These are phyloP conservation scores for Stachybotrys echinatus DNA, from an alignment of 2,329 filamentous ascomycete genomes.

Conservation along the genomic window DNA sequence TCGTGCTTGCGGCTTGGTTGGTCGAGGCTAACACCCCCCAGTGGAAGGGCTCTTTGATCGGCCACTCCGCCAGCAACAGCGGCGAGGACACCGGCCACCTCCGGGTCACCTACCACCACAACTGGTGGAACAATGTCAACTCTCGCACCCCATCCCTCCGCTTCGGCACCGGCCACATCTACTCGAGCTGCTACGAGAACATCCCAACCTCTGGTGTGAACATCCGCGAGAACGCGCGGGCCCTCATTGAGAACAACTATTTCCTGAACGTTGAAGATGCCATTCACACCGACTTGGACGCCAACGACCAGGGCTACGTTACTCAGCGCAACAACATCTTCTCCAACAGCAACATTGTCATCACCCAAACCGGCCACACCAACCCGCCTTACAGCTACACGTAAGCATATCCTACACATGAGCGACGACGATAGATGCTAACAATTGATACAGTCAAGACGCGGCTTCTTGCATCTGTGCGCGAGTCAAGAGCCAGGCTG, in stretches of 20 bases:
- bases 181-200: constrained; percentile 35
- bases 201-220: constrained; percentile 44
- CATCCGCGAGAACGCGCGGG: constrained; percentile 44
- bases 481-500: not conserved
- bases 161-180: constrained; percentile 54
- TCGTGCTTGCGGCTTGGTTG: too few relatives aligned
- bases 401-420: constrained; percentile 8
- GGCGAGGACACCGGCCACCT: constrained; percentile 52
- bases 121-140: constrained; percentile 55
- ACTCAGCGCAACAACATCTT: constrained; percentile 39
- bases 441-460: not conserved
- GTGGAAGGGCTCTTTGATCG: constrained; percentile 51
- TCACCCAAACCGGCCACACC: constrained; percentile 24
- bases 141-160: constrained; percentile 52
- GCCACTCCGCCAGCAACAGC: constrained; percentile 53
- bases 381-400: constrained; percentile 27
- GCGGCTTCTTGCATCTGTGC: not conserved
- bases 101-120: constrained; percentile 54
- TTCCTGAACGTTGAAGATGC: constrained; percentile 38
- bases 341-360: constrained; percentile 24
- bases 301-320: constrained; percentile 35
- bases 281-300: constrained; percentile 35
- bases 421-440: not conserved
- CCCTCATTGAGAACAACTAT: constrained; percentile 47
- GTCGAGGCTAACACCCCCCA: not conserved